phyloP scores from a whole-genome alignment of 306 rosid genomes.

The Begonia masoniana region DNA sequence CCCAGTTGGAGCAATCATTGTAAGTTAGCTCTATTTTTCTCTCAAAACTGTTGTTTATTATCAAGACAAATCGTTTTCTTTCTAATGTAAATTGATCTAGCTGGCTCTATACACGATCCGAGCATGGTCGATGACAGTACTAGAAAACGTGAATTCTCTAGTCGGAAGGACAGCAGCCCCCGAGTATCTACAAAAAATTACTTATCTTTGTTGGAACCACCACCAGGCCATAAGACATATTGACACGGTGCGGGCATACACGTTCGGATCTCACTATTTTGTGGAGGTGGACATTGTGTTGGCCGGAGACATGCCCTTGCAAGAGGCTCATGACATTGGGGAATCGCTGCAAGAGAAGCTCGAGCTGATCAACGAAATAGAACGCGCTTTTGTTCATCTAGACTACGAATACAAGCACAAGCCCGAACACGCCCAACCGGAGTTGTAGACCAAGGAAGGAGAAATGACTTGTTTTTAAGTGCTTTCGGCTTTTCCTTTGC shows the following conservation, averaged over 20 bases:
- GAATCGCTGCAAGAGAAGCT: constrained; percentile 56
- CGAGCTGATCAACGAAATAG: constrained; percentile 44
- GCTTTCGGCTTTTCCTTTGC: no score
- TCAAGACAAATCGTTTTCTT: background rate
- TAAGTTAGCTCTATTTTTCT: constrained; percentile 27
- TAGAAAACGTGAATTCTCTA: constrained; percentile 54
- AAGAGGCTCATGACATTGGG: constrained; percentile 55
- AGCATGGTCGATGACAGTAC: constrained; percentile 52
- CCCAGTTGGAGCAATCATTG: constrained; percentile 94
- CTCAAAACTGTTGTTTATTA: background rate
- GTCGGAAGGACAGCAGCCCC: constrained; percentile 54
- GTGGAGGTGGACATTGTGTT: constrained; percentile 62
- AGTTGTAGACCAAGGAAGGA: no score
- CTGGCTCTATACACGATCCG: constrained; percentile 53
- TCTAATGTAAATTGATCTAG: constrained; percentile 10
- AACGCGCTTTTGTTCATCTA: constrained; percentile 60
- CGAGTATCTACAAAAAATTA: constrained; percentile 46
- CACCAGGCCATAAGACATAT: constrained; percentile 47
- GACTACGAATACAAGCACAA: constrained; percentile 50
- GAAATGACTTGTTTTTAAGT: no score
- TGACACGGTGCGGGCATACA: constrained; percentile 51
- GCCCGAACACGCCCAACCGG: constrained; percentile 32
- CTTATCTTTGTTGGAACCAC: constrained; percentile 64
- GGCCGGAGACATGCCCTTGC: constrained; percentile 43
- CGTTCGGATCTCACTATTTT: constrained; percentile 57